phyloP scores from a whole-genome alignment of 441 rosid species.

The Populus trichocarpa region DNA sequence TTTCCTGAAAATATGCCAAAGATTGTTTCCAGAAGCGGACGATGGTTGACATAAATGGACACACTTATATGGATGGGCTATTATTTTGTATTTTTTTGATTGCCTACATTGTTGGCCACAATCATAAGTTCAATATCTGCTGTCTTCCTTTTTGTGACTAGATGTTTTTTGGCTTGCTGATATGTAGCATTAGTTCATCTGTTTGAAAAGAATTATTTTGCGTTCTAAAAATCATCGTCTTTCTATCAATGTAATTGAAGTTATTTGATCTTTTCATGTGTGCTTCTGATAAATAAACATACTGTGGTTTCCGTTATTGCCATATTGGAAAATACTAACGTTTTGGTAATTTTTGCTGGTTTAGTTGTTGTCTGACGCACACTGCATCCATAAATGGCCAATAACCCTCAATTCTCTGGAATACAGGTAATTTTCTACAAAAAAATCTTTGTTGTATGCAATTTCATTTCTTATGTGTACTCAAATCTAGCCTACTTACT shows the following conservation, averaged over 20 bases:
- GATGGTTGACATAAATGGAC: too few relatives aligned
- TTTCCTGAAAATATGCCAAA: too few relatives aligned
- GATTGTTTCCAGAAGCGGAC: too few relatives aligned
- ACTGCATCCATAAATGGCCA: slow-evolving; percentile 52
- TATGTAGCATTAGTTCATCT: not conserved
- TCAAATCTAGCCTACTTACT: not conserved
- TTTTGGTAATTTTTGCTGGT: slow-evolving; percentile 16
- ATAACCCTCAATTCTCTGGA: slow-evolving; percentile 67
- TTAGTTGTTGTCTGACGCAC: slow-evolving; percentile 32
- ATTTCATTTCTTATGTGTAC: not conserved
- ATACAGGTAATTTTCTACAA: slow-evolving; percentile 48
- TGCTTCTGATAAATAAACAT: not conserved
- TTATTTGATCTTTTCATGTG: not conserved
- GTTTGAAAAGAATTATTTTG: too few relatives aligned
- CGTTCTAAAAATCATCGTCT: not conserved
- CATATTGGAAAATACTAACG: slow-evolving; percentile 7
- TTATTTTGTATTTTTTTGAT: slow-evolving; percentile 1
- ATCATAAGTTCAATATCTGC: slow-evolving; percentile 5
- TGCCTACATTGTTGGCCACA: slow-evolving; percentile 5
- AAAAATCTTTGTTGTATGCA: not conserved
- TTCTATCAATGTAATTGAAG: not conserved
- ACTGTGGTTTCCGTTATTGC: not conserved
- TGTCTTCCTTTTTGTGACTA: not conserved
- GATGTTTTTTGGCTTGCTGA: slow-evolving; percentile 3
- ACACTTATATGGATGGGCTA: too few relatives aligned